Evolutionary conservation across 2,329 filamentous ascomycete genomes (phyloP).

Genomic region (Metarhizium brunneum): DNA sequence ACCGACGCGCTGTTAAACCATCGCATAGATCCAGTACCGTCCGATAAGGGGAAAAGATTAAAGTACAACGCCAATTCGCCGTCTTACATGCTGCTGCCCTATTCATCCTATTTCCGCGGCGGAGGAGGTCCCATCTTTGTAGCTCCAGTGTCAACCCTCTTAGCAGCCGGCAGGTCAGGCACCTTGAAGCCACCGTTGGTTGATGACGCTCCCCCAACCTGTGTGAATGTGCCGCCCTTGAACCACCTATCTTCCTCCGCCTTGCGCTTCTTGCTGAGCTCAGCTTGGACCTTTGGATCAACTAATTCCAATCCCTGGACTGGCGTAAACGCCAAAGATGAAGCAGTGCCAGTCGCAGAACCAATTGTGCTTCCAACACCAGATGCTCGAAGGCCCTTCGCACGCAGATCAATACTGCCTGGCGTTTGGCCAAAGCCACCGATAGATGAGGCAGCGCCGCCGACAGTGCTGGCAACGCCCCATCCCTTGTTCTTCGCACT

Average conservation of each 20-base stretch:
- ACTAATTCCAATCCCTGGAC: conserved; percentile 93
- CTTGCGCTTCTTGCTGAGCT: conserved; percentile 82
- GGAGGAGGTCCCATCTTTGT: conserved; percentile 28
- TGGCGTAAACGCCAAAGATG: conserved; percentile 84
- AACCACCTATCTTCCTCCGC: conserved; percentile 96
- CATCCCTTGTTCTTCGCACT: conserved; percentile 94
- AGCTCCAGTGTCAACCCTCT: conserved; percentile 47
- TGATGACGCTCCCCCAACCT: conserved; percentile 52
- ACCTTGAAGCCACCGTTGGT: conserved; percentile 65
- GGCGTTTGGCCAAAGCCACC: conserved; percentile 60
- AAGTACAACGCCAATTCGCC: neutral
- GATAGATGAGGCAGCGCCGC: conserved; percentile 69
- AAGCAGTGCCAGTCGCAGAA: conserved; percentile 60
- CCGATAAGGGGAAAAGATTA: neutral
- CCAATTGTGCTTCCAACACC: conserved; percentile 69
- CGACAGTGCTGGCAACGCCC: conserved; percentile 61
- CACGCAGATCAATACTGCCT: conserved; percentile 60
- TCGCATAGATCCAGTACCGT: no score
- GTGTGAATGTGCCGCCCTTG: conserved; percentile 93
- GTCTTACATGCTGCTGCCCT: neutral
- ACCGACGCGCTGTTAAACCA: neutral
- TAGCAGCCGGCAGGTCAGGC: conserved; percentile 61
- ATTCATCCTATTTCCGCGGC: conserved; percentile 6
- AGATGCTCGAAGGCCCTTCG: conserved; percentile 69
- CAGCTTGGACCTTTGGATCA: conserved; percentile 82